Evolutionary conservation across 2,329 filamentous ascomycete species (phyloP), one percentile per base, ranked within the genome.

Genomic region (Scolecobasidium constrictum): DNA sequence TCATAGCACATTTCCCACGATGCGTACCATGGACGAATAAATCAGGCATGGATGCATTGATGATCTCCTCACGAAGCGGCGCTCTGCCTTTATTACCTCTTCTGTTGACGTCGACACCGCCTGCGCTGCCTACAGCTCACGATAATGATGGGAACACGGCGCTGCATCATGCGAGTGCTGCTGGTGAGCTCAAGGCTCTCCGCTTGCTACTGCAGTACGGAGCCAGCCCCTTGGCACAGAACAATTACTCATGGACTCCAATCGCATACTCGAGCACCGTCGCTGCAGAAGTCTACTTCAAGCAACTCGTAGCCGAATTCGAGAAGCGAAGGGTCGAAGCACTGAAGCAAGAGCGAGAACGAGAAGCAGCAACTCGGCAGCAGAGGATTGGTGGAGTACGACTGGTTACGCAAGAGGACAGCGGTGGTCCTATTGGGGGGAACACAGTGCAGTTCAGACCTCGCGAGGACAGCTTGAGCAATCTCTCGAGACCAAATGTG

Each of bases 131-230:
- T 23, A 56, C 46, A 34, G 57, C 51, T 31, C 53, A 55, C 46
- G 86, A 94, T 54, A 54, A 70, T 1, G 74, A 82, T 45, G 86
- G 86, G n/a, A 92, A 93, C 57, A 93, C 86, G 2, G 83, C 86
- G 0, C 67, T 94, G 35, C 86, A 94, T 62, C 87, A 92, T 63
- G 87, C 87, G 11, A 86, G 79, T 53, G 82, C 82, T 36, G 84
- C 84, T 53, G 86, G 86, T 1, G 83, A 90, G 51, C 61, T 93
- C 36, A 77, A 87, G 42, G 82, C 85, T 1, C 64, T 93, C 43
- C 71, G 86, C 35, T 82, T 86, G 26, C 67, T 94, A 42, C 69
- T 94, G 11, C 78, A 82, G 3, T 84, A 83, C 1, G 86, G 86
- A 9, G 85, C 86, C 0, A 81, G 87, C 51, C 75, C 83, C 0